Evolutionary conservation across 495 filamentous ascomycete species (phyloP).

Genomic region (Mycothermus thermophilus): DNA sequence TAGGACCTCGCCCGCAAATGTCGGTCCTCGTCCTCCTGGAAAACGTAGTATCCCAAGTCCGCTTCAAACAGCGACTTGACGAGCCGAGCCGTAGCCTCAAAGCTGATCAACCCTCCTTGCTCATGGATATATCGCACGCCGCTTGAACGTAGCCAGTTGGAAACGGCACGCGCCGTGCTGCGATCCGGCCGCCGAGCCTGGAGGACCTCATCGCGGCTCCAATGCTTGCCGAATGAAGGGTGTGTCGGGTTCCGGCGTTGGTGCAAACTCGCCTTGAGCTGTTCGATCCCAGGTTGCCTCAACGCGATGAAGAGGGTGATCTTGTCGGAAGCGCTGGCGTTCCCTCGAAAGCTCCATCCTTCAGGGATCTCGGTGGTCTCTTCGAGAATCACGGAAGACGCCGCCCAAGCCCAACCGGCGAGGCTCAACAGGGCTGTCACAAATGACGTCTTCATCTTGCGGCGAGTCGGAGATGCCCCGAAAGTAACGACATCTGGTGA

Average conservation of each 20-base stretch:
- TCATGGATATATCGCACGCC: conserved; percentile 15
- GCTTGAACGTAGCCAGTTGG: conserved; percentile 22
- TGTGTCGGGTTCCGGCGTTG: conserved; percentile 6
- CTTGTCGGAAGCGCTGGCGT: conserved; percentile 14
- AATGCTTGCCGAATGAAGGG: conserved; percentile 17
- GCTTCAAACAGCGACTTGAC: conserved; percentile 27
- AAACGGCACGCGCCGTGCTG: conserved; percentile 12
- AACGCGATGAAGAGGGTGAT: conserved; percentile 23
- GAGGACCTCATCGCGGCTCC: conserved; percentile 19
- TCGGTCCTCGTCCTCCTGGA: conserved; percentile 8
- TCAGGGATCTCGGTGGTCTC: conserved; percentile 7
- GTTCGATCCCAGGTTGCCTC: conserved; percentile 22
- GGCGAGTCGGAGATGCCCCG: background rate
- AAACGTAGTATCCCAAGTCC: conserved; percentile 23
- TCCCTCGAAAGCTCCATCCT: conserved; percentile 14
- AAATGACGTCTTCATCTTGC: conserved; percentile 10
- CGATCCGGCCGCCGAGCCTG: conserved; percentile 16
- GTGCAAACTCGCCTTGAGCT: conserved; percentile 20
- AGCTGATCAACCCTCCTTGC: conserved; percentile 19
- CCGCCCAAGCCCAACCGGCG: conserved; percentile 3
- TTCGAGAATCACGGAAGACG: conserved; percentile 11
- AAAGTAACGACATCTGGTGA: too few relatives aligned
- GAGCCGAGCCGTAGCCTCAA: conserved; percentile 19
- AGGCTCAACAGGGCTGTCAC: conserved; percentile 8
- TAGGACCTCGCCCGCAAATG: conserved; percentile 29